Evolutionary conservation across 768 basidiomycete genomes (phyloP).

Genomic region (Mycena epipterygia): DNA sequence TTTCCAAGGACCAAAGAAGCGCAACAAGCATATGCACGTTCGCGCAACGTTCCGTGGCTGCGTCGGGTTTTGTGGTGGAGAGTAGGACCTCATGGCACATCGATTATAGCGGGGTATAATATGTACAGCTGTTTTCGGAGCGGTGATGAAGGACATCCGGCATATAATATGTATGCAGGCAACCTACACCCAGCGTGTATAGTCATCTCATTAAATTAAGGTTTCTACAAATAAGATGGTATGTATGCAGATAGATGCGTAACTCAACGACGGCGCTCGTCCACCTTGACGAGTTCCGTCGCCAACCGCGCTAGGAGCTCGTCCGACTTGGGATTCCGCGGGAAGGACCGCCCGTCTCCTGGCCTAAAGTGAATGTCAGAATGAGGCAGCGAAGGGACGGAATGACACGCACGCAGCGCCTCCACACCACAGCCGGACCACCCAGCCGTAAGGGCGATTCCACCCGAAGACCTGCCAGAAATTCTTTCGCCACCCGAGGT

Average conservation of each 20-base stretch:
- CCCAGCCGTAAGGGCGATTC: slow-evolving; percentile 64
- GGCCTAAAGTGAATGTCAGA: slow-evolving; percentile 49
- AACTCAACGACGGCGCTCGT: slow-evolving; percentile 54
- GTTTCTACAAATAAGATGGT: background rate
- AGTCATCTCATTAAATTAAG: background rate
- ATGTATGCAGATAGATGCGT: background rate
- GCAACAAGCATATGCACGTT: background rate
- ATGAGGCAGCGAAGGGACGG: background rate
- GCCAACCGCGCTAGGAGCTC: slow-evolving; percentile 77
- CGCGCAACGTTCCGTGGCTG: background rate
- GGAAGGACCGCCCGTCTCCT: slow-evolving; percentile 79
- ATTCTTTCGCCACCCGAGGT: slow-evolving; percentile 81
- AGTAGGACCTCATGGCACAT: no score
- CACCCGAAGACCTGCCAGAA: slow-evolving; percentile 79
- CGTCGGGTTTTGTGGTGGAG: no score
- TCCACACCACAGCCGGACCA: slow-evolving; percentile 68
- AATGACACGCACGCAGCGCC: slow-evolving; percentile 69
- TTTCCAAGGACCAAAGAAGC: no score
- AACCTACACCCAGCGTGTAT: no score
- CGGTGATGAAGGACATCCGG: no score
- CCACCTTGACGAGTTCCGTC: slow-evolving; percentile 68
- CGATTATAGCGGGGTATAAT: no score
- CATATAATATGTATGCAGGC: no score
- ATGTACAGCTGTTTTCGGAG: no score
- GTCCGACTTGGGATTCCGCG: slow-evolving; percentile 77